These are phyloP conservation scores for Hansenula sp. DNA, from an alignment of 1,139 yeast genomes.

Conservation along the genomic window DNA sequence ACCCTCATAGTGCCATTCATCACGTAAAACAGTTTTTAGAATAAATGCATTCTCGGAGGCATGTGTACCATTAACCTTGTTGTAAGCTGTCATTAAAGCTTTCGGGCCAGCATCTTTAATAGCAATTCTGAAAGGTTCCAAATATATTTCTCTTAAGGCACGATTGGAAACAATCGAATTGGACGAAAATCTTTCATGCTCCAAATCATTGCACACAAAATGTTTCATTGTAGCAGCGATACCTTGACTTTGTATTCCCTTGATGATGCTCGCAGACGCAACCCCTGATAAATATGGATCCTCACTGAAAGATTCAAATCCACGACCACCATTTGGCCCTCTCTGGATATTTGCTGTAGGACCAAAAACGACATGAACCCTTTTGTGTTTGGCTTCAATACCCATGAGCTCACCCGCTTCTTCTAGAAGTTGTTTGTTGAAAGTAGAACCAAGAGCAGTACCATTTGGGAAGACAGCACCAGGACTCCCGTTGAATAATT, in stretches of 20 bases:
- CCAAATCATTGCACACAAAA: conserved; percentile 58
- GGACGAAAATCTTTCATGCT: conserved; percentile 47
- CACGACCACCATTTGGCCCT: conserved; percentile 62
- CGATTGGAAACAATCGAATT: conserved; percentile 49
- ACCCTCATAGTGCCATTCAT: conserved; percentile 57
- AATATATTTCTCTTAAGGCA: conserved; percentile 58
- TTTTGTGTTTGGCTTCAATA: conserved; percentile 45
- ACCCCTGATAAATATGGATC: conserved; percentile 57
- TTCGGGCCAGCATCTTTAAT: conserved; percentile 44
- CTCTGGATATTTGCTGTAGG: conserved; percentile 54
- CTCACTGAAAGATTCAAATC: conserved; percentile 60
- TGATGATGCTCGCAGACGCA: conserved; percentile 43
- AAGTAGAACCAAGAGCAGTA: conserved; percentile 32
- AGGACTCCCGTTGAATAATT: conserved; percentile 41
- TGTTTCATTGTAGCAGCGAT: conserved; percentile 59
- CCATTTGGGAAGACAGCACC: conserved; percentile 50
- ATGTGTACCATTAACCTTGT: conserved; percentile 56
- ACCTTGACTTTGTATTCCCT: conserved; percentile 51
- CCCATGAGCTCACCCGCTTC: conserved; percentile 47
- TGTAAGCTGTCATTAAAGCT: conserved; percentile 57
- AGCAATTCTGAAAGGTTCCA: conserved; percentile 61
- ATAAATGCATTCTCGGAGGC: conserved; percentile 43
- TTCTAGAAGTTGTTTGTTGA: conserved; percentile 36
- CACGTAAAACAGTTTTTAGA: conserved; percentile 41
- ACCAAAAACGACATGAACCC: conserved; percentile 59